phyloP scores from a whole-genome alignment of 352 stramenopile species.

The Pythium volutum region DNA sequence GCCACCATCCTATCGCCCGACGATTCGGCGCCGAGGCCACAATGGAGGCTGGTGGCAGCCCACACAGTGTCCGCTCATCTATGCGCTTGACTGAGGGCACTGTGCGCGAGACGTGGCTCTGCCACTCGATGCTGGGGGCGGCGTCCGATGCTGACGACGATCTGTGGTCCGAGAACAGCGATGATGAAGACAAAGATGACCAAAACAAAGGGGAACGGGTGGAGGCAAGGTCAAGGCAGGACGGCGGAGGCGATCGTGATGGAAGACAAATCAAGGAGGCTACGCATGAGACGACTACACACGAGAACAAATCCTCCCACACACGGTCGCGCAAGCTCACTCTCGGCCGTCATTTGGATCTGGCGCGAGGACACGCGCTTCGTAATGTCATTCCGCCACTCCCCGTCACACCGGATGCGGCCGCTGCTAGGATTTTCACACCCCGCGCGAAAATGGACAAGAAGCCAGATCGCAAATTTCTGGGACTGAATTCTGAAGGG shows the following conservation, averaged over 20 bases:
- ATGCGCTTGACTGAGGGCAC: background rate
- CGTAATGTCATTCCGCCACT: conserved; percentile 11
- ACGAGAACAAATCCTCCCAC: background rate
- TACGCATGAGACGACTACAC: background rate
- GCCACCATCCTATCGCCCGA: conserved; percentile 5
- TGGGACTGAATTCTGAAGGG: background rate
- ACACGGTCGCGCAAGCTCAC: conserved; percentile 16
- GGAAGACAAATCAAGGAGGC: background rate
- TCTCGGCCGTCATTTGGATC: conserved; percentile 17
- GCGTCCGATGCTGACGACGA: conserved; percentile 32
- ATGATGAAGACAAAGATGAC: conserved; percentile 10
- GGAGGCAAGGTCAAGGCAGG: conserved; percentile 9
- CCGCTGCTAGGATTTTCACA: background rate
- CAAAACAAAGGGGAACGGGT: background rate
- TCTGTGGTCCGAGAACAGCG: conserved; percentile 11
- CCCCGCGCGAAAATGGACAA: background rate
- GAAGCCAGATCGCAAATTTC: conserved; percentile 1
- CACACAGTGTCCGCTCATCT: background rate
- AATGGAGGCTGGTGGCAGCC: background rate
- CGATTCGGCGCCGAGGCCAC: conserved; percentile 2
- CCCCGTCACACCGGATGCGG: background rate
- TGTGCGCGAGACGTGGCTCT: conserved; percentile 46
- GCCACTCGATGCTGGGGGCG: conserved; percentile 50
- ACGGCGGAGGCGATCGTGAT: conserved; percentile 1
- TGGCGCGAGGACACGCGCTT: conserved; percentile 11